phyloP scores from a whole-genome alignment of 257 asterid species.

The Solanum pinnatisectum region DNA sequence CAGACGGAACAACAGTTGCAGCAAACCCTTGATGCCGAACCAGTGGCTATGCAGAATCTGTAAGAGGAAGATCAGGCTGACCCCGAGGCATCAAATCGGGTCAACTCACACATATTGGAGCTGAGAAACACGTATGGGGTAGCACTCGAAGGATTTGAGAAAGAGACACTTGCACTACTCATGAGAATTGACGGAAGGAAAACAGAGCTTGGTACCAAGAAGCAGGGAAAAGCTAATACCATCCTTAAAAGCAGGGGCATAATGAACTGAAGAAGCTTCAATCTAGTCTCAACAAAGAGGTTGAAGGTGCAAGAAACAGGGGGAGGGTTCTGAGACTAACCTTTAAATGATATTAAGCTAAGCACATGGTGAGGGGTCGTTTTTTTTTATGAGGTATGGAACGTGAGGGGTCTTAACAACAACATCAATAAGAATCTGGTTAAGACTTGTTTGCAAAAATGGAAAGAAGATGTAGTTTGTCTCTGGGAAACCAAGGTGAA shows the following conservation, averaged over 20 bases:
- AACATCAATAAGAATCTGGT: neutral
- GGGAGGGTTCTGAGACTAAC: neutral
- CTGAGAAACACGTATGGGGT: neutral
- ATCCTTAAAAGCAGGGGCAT: neutral
- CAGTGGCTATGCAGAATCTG: neutral
- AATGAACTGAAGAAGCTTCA: neutral
- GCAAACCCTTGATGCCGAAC: neutral
- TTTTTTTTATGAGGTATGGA: too few species aligned
- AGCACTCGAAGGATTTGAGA: neutral
- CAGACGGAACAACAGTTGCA: neutral
- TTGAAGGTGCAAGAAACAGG: neutral
- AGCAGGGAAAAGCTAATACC: neutral
- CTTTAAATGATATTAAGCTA: neutral
- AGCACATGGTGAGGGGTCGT: neutral
- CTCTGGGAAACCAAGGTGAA: neutral
- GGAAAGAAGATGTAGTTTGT: neutral
- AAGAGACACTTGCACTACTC: neutral
- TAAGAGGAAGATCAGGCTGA: neutral
- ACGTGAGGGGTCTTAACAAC: neutral
- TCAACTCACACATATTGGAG: neutral
- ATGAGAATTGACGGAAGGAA: neutral
- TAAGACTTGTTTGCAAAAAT: neutral
- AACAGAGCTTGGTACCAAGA: neutral
- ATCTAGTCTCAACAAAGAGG: neutral
- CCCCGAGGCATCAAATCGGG: neutral